A percentile compares a stretch with the other conserved stretches of the same genome.
Evolutionary conservation across 768 basidiomycete species (phyloP).

Genomic region (Russula sp.): DNA sequence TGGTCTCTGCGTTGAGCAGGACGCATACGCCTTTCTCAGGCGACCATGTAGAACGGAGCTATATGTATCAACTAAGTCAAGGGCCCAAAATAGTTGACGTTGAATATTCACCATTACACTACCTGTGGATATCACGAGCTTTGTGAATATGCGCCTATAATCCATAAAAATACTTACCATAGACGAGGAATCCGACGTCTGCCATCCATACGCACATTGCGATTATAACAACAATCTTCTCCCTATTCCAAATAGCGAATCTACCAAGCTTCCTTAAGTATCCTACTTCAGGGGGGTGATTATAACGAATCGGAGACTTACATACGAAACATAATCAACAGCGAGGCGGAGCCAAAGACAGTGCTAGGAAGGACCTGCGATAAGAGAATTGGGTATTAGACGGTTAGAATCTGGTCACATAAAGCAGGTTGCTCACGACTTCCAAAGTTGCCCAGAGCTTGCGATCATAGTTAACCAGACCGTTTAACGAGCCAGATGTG

Average conservation of each 20-base stretch:
- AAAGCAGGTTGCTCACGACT: neutral
- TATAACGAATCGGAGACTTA: neutral
- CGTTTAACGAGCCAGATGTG: neutral
- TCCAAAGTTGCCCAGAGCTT: neutral
- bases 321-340: conserved; percentile 11
- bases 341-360: neutral
- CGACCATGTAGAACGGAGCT: neutral
- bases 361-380: neutral
- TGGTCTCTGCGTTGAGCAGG: neutral
- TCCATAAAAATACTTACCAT: neutral
- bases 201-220: neutral
- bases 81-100: neutral
- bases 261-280: neutral
- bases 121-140: neutral
- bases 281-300: neutral
- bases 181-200: neutral
- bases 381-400: no score
- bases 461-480: neutral
- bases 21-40: neutral
- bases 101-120: neutral
- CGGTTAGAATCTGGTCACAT: neutral
- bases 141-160: no score
- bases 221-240: neutral
- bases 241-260: conserved; percentile 15
- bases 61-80: neutral